Evolutionary conservation across 2,329 filamentous ascomycete species (phyloP), one percentile per base, ranked within the genome.

Genomic region (Talaromyces sp.): DNA sequence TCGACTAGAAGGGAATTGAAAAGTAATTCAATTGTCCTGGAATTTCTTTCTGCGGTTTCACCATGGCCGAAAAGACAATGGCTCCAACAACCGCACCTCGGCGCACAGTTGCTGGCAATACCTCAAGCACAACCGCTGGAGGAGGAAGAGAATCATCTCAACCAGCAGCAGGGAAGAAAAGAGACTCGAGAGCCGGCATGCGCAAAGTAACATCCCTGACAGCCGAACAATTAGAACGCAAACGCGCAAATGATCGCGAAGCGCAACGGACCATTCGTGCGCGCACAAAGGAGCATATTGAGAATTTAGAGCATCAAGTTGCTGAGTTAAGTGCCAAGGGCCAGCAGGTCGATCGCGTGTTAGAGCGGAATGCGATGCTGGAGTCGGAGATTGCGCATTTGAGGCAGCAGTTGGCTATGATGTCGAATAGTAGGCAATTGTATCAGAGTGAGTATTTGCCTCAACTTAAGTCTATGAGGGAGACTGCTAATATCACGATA

Each of bases 191-290:
- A 72, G 83, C 83, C 41, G 84, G 84, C 11, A 84, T 83, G 52
- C 81, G 85, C 65, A 86, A 83, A 72, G 85, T 87, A 48, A 83
- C 82, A 43, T 84, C 83, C 10, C 76, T 87, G 63, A 85, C 84
- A 16, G 80, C 83, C 37, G 84, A 85, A 65, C 85, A 87, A 70
- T 76, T 87, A 58, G 85, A 87, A 70, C 78, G 85, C 60, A 87
- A 87, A 73, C 79, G 85, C 66, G 85, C 85, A 67, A 87, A 87
- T 72, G 85, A 87, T 72, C 80, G 85, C 67, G 85, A 87, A 73
- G 84, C 85, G 62, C 85, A 87, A 71, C 80, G 84, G 68, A 84
- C 84, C 58, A 87, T 86, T 68, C 82, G 85, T 35, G 83, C 85
- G 71, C 76, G 85, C 66, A 87, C 84, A 48, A 86, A 85, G 68